Conservation (phyloP, 441 rosid species). For the Capsella rubella region DNA sequence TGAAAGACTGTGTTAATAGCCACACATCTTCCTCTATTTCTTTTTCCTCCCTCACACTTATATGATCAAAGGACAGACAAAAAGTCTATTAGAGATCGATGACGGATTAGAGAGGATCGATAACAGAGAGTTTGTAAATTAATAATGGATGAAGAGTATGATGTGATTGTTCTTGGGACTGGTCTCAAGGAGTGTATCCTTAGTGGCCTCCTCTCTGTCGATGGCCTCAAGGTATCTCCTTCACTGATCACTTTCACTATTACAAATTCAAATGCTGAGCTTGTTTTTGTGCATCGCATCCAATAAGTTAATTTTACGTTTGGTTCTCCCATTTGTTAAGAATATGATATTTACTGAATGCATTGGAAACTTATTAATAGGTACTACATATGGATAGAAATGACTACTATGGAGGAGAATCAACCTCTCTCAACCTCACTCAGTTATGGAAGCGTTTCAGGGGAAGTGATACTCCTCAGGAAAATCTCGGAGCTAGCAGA, state of each 20-base stretch:
- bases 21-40: conserved; percentile 42
- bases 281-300: conserved; percentile 10
- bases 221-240: conserved; percentile 64
- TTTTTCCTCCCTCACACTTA: conserved; percentile 26
- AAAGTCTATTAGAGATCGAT: conserved; percentile 3
- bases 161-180: conserved; percentile 78
- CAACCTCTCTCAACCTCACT: conserved; percentile 63
- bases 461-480: conserved; percentile 62
- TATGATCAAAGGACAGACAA: background rate
- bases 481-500: conserved; percentile 62
- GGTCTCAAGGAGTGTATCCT: conserved; percentile 85
- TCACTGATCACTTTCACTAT: background rate
- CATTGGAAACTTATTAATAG: conserved; percentile 41
- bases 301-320: background rate
- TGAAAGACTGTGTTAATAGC: conserved; percentile 41
- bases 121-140: background rate
- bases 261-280: background rate
- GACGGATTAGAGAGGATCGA: conserved; percentile 19
- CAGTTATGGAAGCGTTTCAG: conserved; percentile 80
- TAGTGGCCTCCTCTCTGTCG: conserved; percentile 77
- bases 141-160: conserved; percentile 75
- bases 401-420: conserved; percentile 75
- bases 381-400: conserved; percentile 76
- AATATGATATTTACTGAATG: too few relatives aligned
- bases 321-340: too few relatives aligned